Evolutionary conservation across 2,329 filamentous ascomycete species (phyloP), one percentile per base, ranked within the genome.

Genomic region (Hirsutella rhossiliensis): DNA sequence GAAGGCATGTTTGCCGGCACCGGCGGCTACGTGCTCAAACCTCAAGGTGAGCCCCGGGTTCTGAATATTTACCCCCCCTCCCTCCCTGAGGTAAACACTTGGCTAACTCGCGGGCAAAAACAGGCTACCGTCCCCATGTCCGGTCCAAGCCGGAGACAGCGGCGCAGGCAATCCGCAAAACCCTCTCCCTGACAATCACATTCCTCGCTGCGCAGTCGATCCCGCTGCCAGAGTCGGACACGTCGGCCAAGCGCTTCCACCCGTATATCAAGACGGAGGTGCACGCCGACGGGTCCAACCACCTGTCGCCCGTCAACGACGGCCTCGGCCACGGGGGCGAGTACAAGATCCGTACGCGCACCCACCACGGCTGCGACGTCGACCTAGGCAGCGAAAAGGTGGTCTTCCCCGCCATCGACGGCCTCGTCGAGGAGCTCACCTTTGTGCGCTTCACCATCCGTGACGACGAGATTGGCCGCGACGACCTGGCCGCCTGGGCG

Each of bases 1-100:
- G 82, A 92, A 57, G 89, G 79, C 53, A 92, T 94, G 87, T 95
- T 95, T 62, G 75, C 79, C 2, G 84, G 82, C 11, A 86, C 84
- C 0, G 73, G 73, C n/a, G 89, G 89, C 19, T 96, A 88, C 68
- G 80, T 92, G 2, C 70, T 94, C 36, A 96, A 96, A 62, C 89
- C 89, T 0, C 66, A 75, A 50, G 85, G 83, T 71, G 56, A 38
- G 55, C 19, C 27, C 3, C 13, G 4, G 15, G 5, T n/a, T 4
- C n/a, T 11, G 15, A n/a, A 17, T 17, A 18, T 4, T 17, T 11
- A 7, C 17, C 4, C 4, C 18, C n/a, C 47, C 15, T 13, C 18
- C 27, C 18, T n/a, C 31, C n/a, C 3, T 12, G 11, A 15, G 29
- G 12, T 4, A 38, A 4, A 11, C 7, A 7, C 1, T 23, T 15